Percentiles rank a stretch among this genome's conserved stretches.
Conservation (phyloP, 2,329 filamentous ascomycete species). For the Aureobasidium subglaciale region DNA sequence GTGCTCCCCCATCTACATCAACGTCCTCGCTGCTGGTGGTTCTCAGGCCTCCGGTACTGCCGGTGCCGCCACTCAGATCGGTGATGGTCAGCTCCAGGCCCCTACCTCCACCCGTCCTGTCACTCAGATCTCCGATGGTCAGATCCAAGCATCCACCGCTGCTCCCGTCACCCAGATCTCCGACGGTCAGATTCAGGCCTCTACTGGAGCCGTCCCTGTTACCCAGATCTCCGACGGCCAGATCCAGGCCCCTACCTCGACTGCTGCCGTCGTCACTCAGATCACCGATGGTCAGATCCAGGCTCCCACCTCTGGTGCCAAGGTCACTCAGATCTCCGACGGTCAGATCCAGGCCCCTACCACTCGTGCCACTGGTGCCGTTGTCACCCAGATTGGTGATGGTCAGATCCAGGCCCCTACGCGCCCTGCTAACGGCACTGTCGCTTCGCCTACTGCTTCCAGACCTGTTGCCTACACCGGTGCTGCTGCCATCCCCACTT, state of each 20-base stretch:
- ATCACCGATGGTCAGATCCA: slow-evolving; percentile 23
- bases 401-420: slow-evolving; percentile 20
- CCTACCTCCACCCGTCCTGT: slow-evolving; percentile 18
- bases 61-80: slow-evolving; percentile 32
- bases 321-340: slow-evolving; percentile 23
- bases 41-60: neutral
- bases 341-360: slow-evolving; percentile 18
- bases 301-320: slow-evolving; percentile 5
- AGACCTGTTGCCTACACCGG: slow-evolving; percentile 26
- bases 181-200: slow-evolving; percentile 28
- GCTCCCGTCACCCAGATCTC: slow-evolving; percentile 23
- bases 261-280: slow-evolving; percentile 17
- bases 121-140: slow-evolving; percentile 27
- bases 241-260: slow-evolving; percentile 14
- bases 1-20: slow-evolving; percentile 53
- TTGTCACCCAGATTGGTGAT: slow-evolving; percentile 23
- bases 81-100: slow-evolving; percentile 41
- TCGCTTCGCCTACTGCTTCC: slow-evolving; percentile 16
- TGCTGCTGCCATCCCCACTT: slow-evolving; percentile 23
- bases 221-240: slow-evolving; percentile 25
- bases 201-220: slow-evolving; percentile 19
- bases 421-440: slow-evolving; percentile 6
- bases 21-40: slow-evolving; percentile 37
- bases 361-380: neutral
- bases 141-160: slow-evolving; percentile 21